Evolutionary conservation across 2,329 filamentous ascomycete genomes (phyloP), one percentile per base, ranked within the genome.

Genomic region (Aspergillus pseudoterreus): DNA sequence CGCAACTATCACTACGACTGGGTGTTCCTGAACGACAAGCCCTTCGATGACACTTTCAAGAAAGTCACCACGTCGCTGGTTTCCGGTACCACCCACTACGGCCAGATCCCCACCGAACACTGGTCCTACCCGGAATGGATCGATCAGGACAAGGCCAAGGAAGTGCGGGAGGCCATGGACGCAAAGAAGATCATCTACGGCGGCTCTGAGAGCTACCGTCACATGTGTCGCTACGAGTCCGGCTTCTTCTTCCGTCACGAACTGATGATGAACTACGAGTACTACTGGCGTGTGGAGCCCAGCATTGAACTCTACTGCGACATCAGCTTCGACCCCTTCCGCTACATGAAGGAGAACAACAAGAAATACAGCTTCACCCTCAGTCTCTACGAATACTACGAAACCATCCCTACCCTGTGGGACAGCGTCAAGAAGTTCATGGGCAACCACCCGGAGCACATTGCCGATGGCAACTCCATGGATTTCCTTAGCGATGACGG

Each of bases 221-320:
- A 99, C 79, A 99, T 99, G 94, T 99, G 94, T 75, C 90, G 94
- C 58, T 99, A 96, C 70, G 94, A 99, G 75, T 97, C 92, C 6
- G 94, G 94, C 36, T 99, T 99, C 81, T 99, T 99, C 82, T 99
- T 97, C 84, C 90, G 88, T 55, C 94, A 99, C 71, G 82, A 84
- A 27, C 77, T 96, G 61, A 92, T 99, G 89, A 76, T 89, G 71
- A 91, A 97, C 71, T 99, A 95, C 74, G 94, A 99, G 69, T 99
- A 90, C 83, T 99, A 99, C 82, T 99, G 94, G 94, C 90, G 95
- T 62, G 94, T 99, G 12, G 94, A 99, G 80, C 94, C 94, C 63
- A 94, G 89, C 74, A 85, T 99, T 69, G 89, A 97, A 78, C 86
- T 99, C 56, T 96, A 84, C 81, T 99, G 94, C 75, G 94, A 99